Percentiles rank a stretch among this genome's conserved stretches.
Evolutionary conservation across 495 filamentous ascomycete species (phyloP).

Genomic region (Amorphotheca resinae): DNA sequence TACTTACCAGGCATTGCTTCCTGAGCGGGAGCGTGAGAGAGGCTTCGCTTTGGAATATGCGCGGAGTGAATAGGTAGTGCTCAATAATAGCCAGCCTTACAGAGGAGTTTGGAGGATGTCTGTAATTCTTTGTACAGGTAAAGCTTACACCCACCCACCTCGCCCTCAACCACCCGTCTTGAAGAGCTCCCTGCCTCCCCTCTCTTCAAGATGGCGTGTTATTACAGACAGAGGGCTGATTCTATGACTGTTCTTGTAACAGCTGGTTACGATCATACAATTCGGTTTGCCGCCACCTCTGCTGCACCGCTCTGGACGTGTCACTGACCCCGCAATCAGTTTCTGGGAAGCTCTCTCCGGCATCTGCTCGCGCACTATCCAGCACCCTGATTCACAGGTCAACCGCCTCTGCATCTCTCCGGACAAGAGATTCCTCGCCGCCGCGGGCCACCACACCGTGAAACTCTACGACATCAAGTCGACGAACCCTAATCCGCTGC

Average conservation of each 20-base stretch:
- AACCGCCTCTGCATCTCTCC: conserved; percentile 97
- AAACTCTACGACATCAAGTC: conserved; percentile 98
- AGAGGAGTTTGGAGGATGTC: background rate
- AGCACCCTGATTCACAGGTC: conserved; percentile 94
- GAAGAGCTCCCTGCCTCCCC: background rate
- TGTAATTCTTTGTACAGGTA: conserved; percentile 4
- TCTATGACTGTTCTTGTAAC: conserved; percentile 16
- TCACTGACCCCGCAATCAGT: conserved; percentile 28
- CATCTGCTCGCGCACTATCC: conserved; percentile 94
- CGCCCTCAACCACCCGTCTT: too few species aligned
- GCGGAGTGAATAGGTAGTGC: too few species aligned
- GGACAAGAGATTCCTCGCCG: conserved; percentile 91
- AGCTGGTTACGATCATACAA: conserved; percentile 99
- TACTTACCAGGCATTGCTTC: too few species aligned
- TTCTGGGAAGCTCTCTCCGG: conserved; percentile 98
- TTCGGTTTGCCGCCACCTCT: conserved; percentile 49
- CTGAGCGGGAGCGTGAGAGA: too few species aligned
- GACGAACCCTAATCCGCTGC: conserved; percentile 80
- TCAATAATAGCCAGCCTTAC: too few species aligned
- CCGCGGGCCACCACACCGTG: conserved; percentile 85
- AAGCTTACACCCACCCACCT: background rate
- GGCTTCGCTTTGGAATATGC: too few species aligned
- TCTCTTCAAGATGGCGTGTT: background rate
- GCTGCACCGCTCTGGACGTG: background rate
- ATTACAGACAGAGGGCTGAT: background rate